These are phyloP conservation scores for Rubia tinctorum DNA, from an alignment of 305 asterid genomes.

Conservation along the genomic window DNA sequence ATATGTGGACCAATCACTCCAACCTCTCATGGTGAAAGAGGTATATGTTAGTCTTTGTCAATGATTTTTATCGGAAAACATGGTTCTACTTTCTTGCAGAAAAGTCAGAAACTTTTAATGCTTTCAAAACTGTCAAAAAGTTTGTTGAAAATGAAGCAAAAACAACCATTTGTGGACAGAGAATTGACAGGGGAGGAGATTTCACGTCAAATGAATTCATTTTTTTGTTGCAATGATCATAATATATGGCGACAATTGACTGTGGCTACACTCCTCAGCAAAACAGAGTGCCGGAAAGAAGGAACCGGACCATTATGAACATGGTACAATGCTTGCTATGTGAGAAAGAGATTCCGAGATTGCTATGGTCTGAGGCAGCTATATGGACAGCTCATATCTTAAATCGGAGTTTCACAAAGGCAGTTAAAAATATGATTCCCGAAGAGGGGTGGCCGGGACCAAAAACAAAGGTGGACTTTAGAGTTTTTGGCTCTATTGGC, in stretches of 20 bases:
- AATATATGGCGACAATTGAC: background rate
- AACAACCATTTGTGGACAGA: background rate
- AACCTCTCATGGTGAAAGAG: background rate
- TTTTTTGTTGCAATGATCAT: background rate
- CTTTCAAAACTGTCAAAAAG: background rate
- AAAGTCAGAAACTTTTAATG: background rate
- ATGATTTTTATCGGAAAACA: background rate
- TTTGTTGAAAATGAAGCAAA: background rate
- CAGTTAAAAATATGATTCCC: background rate
- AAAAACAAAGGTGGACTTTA: background rate
- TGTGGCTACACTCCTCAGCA: background rate
- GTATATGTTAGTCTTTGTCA: background rate
- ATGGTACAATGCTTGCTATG: background rate
- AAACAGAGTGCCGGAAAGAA: background rate
- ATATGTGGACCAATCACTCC: background rate
- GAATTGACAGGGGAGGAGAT: background rate
- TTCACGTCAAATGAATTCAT: background rate
- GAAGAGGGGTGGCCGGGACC: background rate
- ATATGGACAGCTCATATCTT: background rate
- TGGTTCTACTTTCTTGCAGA: background rate
- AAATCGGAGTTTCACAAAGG: background rate
- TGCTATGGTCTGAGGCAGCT: background rate
- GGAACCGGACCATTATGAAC: background rate
- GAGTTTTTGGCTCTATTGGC: background rate
- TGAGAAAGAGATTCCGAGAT: background rate